Conservation (phyloP, 306 rosid species). For the Comarum palustre region DNA sequence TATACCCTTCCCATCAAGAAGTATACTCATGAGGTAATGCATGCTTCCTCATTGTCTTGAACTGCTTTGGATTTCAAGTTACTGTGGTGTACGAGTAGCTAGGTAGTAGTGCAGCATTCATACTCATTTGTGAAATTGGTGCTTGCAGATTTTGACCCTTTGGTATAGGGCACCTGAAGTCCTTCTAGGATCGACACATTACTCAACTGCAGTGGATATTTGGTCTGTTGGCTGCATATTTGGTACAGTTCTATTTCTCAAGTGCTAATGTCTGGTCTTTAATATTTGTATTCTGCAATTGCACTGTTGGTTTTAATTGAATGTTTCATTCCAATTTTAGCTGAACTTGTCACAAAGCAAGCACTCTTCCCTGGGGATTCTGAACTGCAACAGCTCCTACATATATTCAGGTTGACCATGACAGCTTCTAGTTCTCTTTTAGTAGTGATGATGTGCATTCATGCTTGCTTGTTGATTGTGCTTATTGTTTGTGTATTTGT, state of each 20-base stretch:
- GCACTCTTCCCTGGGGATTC: conserved; percentile 93
- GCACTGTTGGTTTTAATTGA: neutral
- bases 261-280: neutral
- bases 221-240: conserved; percentile 98
- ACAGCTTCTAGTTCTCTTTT: neutral
- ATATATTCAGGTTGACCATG: conserved; percentile 68
- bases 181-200: conserved; percentile 89
- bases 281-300: neutral
- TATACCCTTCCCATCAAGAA: conserved; percentile 86
- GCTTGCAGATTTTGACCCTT: conserved; percentile 67
- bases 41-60: neutral
- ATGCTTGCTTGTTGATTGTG: neutral
- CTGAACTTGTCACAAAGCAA: conserved; percentile 82
- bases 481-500: neutral
- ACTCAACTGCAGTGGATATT: conserved; percentile 90
- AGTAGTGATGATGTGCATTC: neutral
- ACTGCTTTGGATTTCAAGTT: neutral
- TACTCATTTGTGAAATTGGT: neutral
- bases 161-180: conserved; percentile 99
- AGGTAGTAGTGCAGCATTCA: neutral
- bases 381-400: conserved; percentile 96
- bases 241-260: conserved; percentile 39
- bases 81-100: neutral
- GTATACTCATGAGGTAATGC: conserved; percentile 85
- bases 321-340: conserved; percentile 28